Base-by-base conservation (phyloP, 352 stramenopile species). In the Globisporangium spiculum region DNA sequence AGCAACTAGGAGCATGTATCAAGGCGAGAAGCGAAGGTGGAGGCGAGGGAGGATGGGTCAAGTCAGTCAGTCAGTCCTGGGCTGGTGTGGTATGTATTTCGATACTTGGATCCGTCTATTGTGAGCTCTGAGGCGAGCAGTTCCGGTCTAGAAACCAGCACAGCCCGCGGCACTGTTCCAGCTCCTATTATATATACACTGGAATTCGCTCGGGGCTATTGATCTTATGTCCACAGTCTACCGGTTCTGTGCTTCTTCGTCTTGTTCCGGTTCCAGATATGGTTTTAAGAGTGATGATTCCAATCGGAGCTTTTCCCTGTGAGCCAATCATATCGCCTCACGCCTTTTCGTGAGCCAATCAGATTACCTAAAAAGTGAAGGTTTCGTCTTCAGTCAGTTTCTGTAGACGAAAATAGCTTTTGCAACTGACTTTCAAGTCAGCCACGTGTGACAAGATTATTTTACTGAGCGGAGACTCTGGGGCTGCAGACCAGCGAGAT, bases 81-180 rank as follows among this genome's bases (percentile, higher is more conserved):
- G 41, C 41, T n/a, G 41, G 4, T 4, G 4, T 18, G 41, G 20
- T 44, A 16, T 44, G 46, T 54, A 54, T 54, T 54, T 54, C 46
- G 46, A 54, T 54, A 54, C 46, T 54, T 14, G 46, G 46, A 54
- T 54, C 20, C 46, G n/a, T 54, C 46, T 54, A 54, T 54, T 54
- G 46, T 54, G 46, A 62, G 38, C 41, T 48, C 4, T 32, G 32
- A 50, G 38, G 20, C 7, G 26, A 50, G 56, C 32, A 54, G n/a
- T 54, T 48, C 41, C 4, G 12, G 3, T 48, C 3, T 0, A 20
- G 12, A 20, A 48, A 16, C 41, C 41, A 6, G 46, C 46, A 26
- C 46, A 26, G 46, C 6, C 46, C 10, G 10, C 20, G n/a, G 20
- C 12, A 20, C 7, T 7, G 27, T 54, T 14, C 16, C 41, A 48